These are phyloP conservation scores for Colletotrichum theobromicola DNA, from an alignment of 2,329 filamentous ascomycete species.

Conservation along the genomic window DNA sequence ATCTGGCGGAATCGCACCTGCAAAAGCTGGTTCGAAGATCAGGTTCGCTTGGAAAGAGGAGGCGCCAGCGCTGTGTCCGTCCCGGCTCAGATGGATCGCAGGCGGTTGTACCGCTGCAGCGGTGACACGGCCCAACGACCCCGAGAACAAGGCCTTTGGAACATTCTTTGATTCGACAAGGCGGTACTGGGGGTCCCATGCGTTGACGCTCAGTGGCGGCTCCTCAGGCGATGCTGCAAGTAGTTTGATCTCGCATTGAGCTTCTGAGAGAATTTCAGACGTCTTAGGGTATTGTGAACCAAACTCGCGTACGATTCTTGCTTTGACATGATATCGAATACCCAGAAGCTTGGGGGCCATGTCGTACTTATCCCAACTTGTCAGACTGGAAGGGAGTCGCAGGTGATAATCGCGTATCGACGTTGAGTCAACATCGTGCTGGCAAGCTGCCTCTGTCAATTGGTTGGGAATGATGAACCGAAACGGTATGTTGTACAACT, in stretches of 20 bases:
- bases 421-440: conserved; percentile 48
- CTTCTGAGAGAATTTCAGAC: conserved; percentile 41
- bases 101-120: conserved; percentile 49
- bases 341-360: conserved; percentile 57
- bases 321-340: conserved; percentile 58
- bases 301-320: conserved; percentile 40
- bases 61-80: conserved; percentile 46
- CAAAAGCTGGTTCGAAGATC: conserved; percentile 48
- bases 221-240: conserved; percentile 55
- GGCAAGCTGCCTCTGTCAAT: conserved; percentile 61
- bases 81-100: conserved; percentile 52
- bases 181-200: conserved; percentile 52
- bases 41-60: conserved; percentile 50
- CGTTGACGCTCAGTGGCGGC: conserved; percentile 53
- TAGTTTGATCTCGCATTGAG: conserved; percentile 51
- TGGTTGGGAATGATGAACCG: conserved; percentile 62
- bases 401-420: conserved; percentile 56
- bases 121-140: conserved; percentile 54
- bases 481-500: conserved; percentile 56
- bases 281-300: conserved; percentile 20
- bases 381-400: conserved; percentile 56
- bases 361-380: conserved; percentile 58
- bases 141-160: conserved; percentile 55
- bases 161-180: conserved; percentile 56
- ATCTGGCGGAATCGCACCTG: conserved; percentile 49